Percentiles rank a stretch among this genome's conserved stretches.
These are phyloP conservation scores for Piloderma croceum DNA, from an alignment of 768 basidiomycete genomes.

Conservation along the genomic window DNA sequence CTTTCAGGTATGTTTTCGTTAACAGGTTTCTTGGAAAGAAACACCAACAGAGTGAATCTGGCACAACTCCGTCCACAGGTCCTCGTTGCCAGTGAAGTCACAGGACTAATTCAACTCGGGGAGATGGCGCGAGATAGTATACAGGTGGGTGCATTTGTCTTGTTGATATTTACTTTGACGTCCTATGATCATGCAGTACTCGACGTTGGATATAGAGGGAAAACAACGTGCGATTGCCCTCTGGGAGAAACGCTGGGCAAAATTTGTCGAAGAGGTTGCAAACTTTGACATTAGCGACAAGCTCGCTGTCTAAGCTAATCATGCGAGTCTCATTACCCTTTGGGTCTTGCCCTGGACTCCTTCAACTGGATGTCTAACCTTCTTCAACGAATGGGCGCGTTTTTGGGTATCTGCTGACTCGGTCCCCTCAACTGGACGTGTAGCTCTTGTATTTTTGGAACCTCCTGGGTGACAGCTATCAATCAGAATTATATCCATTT, in stretches of 20 bases:
- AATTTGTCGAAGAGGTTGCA: constrained; percentile 37
- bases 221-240: constrained; percentile 36
- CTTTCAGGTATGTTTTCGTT: constrained; percentile 50
- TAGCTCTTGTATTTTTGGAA: too few species aligned
- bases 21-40: neutral
- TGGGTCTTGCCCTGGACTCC: too few species aligned
- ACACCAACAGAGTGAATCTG: neutral
- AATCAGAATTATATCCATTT: too few species aligned
- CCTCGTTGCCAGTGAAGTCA: constrained; percentile 62
- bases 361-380: too few species aligned
- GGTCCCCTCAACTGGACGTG: too few species aligned
- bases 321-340: too few species aligned
- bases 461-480: too few species aligned
- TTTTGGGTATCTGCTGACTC: too few species aligned
- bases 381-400: too few species aligned
- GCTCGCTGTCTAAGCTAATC: constrained; percentile 2
- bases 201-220: constrained; percentile 41
- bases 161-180: neutral
- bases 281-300: neutral
- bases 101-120: constrained; percentile 56
- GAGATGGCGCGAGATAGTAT: constrained; percentile 63
- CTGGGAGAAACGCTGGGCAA: constrained; percentile 47
- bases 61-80: constrained; percentile 36
- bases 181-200: constrained; percentile 39
- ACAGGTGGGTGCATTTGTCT: constrained; percentile 30